These are phyloP conservation scores for Cardamine chenopodiifolia DNA, from an alignment of 345 rosid species.

Conservation along the genomic window DNA sequence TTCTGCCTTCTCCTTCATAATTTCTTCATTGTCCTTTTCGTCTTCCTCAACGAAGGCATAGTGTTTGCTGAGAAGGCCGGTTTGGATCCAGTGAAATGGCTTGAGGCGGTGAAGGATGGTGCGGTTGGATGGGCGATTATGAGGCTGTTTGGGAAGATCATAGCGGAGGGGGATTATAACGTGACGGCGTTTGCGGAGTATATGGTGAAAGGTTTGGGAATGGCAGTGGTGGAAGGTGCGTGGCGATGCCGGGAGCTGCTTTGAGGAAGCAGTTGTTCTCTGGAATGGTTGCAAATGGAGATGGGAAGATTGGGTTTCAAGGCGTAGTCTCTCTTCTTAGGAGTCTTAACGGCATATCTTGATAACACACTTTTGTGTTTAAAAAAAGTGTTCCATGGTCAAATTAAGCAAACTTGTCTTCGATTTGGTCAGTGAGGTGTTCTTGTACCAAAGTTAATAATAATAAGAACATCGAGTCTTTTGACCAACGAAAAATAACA, in stretches of 20 bases:
- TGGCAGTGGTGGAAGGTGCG: constrained; percentile 59
- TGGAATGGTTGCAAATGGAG: constrained; percentile 85
- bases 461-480: too few species aligned
- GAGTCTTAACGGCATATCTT: constrained; percentile 51
- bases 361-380: background rate
- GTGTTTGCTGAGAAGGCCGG: constrained; percentile 71
- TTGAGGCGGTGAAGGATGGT: constrained; percentile 61
- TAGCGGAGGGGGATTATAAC: constrained; percentile 59
- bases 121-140: constrained; percentile 69
- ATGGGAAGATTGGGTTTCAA: constrained; percentile 69
- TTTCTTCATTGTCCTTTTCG: too few species aligned
- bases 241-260: constrained; percentile 67
- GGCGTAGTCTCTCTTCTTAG: constrained; percentile 69
- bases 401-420: too few species aligned
- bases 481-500: too few species aligned
- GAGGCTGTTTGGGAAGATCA: constrained; percentile 74
- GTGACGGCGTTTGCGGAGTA: too few species aligned
- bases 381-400: background rate
- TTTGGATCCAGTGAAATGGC: constrained; percentile 54
- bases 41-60: constrained; percentile 49
- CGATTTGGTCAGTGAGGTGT: too few species aligned
- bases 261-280: constrained; percentile 72
- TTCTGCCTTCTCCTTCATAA: too few species aligned
- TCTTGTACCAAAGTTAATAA: too few species aligned
- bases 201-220: constrained; percentile 85